phyloP scores from a whole-genome alignment of 345 rosid species.

The Cardamine occulta region DNA sequence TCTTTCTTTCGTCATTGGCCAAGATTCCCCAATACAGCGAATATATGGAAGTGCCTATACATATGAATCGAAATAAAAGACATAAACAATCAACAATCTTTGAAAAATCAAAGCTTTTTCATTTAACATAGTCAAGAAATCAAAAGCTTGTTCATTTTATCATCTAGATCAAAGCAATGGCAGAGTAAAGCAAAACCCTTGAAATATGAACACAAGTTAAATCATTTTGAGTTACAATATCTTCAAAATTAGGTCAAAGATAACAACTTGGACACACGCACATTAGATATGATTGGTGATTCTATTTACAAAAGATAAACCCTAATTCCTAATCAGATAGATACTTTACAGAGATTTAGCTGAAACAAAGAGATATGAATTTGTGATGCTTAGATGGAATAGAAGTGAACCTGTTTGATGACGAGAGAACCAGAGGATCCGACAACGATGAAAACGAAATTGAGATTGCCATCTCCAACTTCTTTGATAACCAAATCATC shows the following conservation, averaged over 20 bases:
- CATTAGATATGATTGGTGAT: neutral
- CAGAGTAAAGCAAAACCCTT: slow-evolving; percentile 5
- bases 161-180: neutral
- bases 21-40: slow-evolving; percentile 87
- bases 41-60: slow-evolving; percentile 90
- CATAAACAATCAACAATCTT: neutral
- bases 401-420: slow-evolving; percentile 72
- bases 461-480: slow-evolving; percentile 98
- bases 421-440: slow-evolving; percentile 74
- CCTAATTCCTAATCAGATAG: slow-evolving; percentile 22
- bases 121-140: neutral
- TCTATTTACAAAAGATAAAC: slow-evolving; percentile 26
- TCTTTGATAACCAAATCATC: slow-evolving; percentile 74
- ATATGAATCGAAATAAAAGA: neutral
- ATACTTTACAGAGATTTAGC: neutral
- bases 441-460: slow-evolving; percentile 78
- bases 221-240: neutral
- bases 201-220: neutral
- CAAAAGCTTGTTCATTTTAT: neutral
- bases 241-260: slow-evolving; percentile 20
- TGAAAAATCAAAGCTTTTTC: slow-evolving; percentile 19
- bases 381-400: neutral
- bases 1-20: slow-evolving; percentile 98
- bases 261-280: slow-evolving; percentile 4
- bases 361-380: neutral